These are phyloP conservation scores for Ogataea chonburiensis DNA, from an alignment of 805 yeast genomes.

Conservation along the genomic window DNA sequence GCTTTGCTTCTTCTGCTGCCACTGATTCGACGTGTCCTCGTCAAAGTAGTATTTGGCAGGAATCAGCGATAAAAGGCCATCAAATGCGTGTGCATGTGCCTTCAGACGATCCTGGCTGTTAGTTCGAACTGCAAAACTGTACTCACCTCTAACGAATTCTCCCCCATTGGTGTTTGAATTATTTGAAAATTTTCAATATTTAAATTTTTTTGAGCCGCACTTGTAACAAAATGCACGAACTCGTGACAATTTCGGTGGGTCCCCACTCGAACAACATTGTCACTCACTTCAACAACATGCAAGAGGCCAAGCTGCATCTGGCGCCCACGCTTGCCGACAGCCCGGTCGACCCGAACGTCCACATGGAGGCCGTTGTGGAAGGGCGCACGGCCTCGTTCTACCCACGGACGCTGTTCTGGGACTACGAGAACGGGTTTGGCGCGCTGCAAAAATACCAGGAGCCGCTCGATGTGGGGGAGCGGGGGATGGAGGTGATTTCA, in stretches of 20 bases:
- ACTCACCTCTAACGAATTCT: constrained; percentile 14
- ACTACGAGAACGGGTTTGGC: constrained; percentile 74
- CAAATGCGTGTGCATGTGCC: constrained; percentile 78
- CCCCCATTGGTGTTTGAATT: constrained; percentile 6
- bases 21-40: constrained; percentile 84
- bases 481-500: constrained; percentile 15
- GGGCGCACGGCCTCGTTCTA: constrained; percentile 56
- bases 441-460: constrained; percentile 57
- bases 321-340: constrained; percentile 27
- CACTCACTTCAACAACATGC: constrained; percentile 79
- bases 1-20: constrained; percentile 80
- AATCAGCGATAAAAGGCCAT: constrained; percentile 83
- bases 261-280: constrained; percentile 72
- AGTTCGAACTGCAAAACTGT: neutral
- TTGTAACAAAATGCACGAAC: constrained; percentile 58
- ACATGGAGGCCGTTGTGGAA: constrained; percentile 42
- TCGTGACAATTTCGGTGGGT: constrained; percentile 70
- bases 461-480: constrained; percentile 24
- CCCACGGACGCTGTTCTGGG: constrained; percentile 87
- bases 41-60: constrained; percentile 95
- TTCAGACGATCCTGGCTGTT: constrained; percentile 63
- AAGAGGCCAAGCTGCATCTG: constrained; percentile 66
- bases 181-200: constrained; percentile 6
- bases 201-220: constrained; percentile 18
- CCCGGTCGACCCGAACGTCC: constrained; percentile 44